These are phyloP conservation scores for Geotrichum candidum DNA, from an alignment of 1,139 yeast genomes.

Conservation along the genomic window DNA sequence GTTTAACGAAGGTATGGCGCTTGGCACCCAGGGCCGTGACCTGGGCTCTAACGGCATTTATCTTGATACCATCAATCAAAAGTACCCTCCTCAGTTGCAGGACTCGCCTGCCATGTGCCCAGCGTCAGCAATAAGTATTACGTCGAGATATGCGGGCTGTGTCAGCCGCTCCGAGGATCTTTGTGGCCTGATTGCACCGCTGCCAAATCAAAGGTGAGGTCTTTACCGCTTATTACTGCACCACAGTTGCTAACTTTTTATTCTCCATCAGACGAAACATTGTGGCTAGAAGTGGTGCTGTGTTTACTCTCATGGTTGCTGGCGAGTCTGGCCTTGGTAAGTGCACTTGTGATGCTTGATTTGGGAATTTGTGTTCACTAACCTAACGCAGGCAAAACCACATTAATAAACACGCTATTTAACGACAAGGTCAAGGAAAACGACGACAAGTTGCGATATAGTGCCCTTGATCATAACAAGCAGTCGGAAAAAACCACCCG, in stretches of 20 bases:
- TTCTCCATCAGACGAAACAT: constrained; percentile 51
- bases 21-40: not conserved
- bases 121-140: constrained; percentile 9
- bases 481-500: constrained; percentile 35
- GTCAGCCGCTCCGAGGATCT: not conserved
- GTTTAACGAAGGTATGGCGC: not conserved
- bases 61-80: not conserved
- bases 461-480: constrained; percentile 29
- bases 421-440: constrained; percentile 40
- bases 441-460: constrained; percentile 21
- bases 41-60: not conserved
- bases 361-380: not conserved
- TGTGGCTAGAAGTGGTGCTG: constrained; percentile 72
- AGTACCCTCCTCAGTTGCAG: not conserved
- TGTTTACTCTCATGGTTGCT: constrained; percentile 84
- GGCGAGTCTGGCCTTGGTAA: constrained; percentile 85
- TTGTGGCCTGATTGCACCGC: constrained; percentile 48
- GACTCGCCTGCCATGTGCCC: not conserved
- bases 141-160: not conserved
- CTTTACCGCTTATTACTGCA: not conserved
- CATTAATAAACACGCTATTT: constrained; percentile 79
- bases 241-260: not conserved
- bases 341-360: not conserved
- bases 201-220: constrained; percentile 77
- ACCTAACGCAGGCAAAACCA: constrained; percentile 45